Base-by-base conservation (phyloP, 805 yeast genomes). In the Yarrowia yakushimensis region DNA sequence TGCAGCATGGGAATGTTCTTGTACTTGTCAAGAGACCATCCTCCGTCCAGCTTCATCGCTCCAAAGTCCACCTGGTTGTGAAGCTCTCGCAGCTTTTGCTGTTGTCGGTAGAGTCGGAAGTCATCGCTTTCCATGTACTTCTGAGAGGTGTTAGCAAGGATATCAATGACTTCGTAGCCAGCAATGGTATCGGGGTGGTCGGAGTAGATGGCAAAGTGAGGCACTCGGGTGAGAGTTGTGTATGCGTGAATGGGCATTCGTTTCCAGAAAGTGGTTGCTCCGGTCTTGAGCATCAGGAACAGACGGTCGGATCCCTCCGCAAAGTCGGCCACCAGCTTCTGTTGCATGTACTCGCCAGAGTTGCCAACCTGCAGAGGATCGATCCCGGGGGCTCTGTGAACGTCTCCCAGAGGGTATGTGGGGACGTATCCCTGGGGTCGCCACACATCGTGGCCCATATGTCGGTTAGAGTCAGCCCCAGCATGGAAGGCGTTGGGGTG, bases 1-100 rank as follows among this genome's bases (percentile, higher is more conserved):
- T 68, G 67, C 25, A 71, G 69, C 71, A 71, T 70, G n/a, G 77
- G 78, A 17, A 76, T 27, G 63, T 73, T 74, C 67, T 76, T 76
- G 68, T 66, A 76, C 63, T 68, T 67, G 64, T 76, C 78, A 17
- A 72, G 65, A n/a, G 65, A 67, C 76, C 77, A 73, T 43, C 74
- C 75, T 22, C 63, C 63, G 22, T 68, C 45, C 18, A 63, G 59
- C 13, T 64, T 65, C 41, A 64, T 55, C 15, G 36, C 54, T 20
- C 43, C 64, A 27, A 59, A 59, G 18, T 66, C 68, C 63, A 70
- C 65, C 30, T 66, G 66, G 59, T 67, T 66, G 59, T 69, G 70
- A 39, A 67, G 63, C 27, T 64, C 64, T 28, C 67, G 68, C 30
- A 70, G 46, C 41, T 65, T 57, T 30, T 67, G 63, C 50, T 70